These are phyloP conservation scores for Avena atlantica DNA, from an alignment of 176 grass and related monocot genomes.

Conservation along the genomic window DNA sequence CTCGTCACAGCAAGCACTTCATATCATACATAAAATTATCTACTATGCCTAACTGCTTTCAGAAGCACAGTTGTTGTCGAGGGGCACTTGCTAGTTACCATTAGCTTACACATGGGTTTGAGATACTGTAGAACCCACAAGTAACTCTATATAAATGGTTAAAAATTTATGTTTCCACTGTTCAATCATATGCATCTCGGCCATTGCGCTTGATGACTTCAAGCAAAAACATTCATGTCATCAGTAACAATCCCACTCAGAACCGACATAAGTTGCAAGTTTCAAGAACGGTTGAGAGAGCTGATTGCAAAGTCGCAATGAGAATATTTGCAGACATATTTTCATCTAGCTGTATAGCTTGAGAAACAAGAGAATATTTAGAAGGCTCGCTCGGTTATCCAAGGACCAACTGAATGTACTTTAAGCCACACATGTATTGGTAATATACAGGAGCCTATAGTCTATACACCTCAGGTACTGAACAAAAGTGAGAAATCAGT, in stretches of 20 bases:
- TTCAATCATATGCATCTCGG: neutral
- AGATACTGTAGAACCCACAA: neutral
- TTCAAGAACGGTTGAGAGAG: neutral
- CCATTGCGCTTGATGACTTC: neutral
- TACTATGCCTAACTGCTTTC: neutral
- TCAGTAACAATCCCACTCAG: neutral
- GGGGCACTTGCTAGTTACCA: neutral
- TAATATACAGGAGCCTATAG: neutral
- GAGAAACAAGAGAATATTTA: slow-evolving; percentile 1
- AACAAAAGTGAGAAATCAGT: no score
- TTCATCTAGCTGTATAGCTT: neutral
- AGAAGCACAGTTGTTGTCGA: neutral
- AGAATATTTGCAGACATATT: neutral
- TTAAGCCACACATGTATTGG: neutral
- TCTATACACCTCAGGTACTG: no score
- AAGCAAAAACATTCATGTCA: neutral
- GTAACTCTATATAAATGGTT: neutral
- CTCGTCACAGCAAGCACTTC: no score
- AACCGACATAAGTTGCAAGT: neutral
- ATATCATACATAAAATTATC: no score
- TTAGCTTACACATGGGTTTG: neutral
- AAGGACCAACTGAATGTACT: neutral
- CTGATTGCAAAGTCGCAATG: neutral
- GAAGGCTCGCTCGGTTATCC: neutral
- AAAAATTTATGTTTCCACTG: neutral